phyloP scores from a whole-genome alignment of 1,284 basidiomycete species.

The Singerocomus rubriflavus region DNA sequence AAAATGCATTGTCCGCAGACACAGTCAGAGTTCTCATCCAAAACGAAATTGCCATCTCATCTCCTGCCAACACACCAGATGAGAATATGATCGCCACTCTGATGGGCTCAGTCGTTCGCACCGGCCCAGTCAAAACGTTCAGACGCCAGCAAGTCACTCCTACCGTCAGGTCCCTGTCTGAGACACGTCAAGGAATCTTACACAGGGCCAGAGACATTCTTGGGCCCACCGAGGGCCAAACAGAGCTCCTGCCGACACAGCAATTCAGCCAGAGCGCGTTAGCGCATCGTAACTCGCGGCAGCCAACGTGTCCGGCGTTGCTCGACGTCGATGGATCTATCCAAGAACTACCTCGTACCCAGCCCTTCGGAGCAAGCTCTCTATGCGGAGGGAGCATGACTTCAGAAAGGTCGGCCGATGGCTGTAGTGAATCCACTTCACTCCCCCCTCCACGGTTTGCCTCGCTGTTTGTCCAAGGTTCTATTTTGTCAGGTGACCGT shows the following conservation, averaged over 20 bases:
- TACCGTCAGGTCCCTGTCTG: slow-evolving; percentile 45
- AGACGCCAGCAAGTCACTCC: slow-evolving; percentile 40
- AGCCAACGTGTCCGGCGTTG: slow-evolving; percentile 1
- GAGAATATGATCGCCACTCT: slow-evolving; percentile 40
- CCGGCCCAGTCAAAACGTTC: slow-evolving; percentile 43
- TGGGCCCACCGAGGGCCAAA: slow-evolving; percentile 10
- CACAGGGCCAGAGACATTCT: slow-evolving; percentile 53
- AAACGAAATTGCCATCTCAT: slow-evolving; percentile 39
- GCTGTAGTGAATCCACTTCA: neutral
- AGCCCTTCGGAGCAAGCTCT: slow-evolving; percentile 42
- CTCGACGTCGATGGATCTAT: neutral
- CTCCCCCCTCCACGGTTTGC: neutral
- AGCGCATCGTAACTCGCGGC: slow-evolving; percentile 8
- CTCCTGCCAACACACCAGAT: neutral
- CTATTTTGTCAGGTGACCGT: neutral
- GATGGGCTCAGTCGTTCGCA: slow-evolving; percentile 52
- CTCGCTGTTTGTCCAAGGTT: slow-evolving; percentile 23
- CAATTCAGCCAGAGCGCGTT: slow-evolving; percentile 28
- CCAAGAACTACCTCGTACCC: slow-evolving; percentile 33
- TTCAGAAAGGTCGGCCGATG: neutral
- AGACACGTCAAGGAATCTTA: slow-evolving; percentile 52
- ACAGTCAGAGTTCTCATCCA: slow-evolving; percentile 54
- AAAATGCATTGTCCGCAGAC: slow-evolving; percentile 48
- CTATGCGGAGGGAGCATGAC: slow-evolving; percentile 14
- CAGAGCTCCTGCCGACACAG: slow-evolving; percentile 29